Evolutionary conservation across 257 asterid genomes (phyloP).

Genomic region (Jaltomata sinuosa): DNA sequence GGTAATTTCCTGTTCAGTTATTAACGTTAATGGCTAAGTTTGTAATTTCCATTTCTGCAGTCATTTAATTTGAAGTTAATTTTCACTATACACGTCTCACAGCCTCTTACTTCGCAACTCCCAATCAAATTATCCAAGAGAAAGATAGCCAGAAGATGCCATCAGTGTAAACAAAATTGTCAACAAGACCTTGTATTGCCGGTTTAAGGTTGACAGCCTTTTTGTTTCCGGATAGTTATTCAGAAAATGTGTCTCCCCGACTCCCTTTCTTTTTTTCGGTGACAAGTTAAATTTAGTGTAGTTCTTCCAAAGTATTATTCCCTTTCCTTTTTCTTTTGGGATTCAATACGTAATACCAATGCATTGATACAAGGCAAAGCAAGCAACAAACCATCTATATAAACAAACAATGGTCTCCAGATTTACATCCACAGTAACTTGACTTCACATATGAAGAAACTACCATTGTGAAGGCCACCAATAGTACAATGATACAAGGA

Average conservation of each 20-base stretch:
- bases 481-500: neutral
- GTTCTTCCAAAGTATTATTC: neutral
- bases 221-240: neutral
- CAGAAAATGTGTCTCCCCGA: neutral
- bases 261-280: neutral
- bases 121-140: neutral
- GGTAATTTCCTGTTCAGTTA: no score
- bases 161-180: neutral
- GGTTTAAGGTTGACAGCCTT: neutral
- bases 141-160: neutral
- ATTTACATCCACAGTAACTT: neutral
- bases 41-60: neutral
- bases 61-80: neutral
- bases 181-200: neutral
- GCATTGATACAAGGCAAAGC: neutral
- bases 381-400: neutral
- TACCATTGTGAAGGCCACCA: neutral
- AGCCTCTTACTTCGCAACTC: neutral
- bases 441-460: neutral
- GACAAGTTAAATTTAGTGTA: neutral
- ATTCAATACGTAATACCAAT: neutral
- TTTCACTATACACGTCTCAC: neutral
- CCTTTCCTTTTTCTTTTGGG: neutral
- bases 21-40: neutral
- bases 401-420: neutral